A percentile compares a stretch with the other conserved stretches of the same genome.
Conservation (phyloP, 177 flowering plant species). For the Telopea speciosissima region DNA sequence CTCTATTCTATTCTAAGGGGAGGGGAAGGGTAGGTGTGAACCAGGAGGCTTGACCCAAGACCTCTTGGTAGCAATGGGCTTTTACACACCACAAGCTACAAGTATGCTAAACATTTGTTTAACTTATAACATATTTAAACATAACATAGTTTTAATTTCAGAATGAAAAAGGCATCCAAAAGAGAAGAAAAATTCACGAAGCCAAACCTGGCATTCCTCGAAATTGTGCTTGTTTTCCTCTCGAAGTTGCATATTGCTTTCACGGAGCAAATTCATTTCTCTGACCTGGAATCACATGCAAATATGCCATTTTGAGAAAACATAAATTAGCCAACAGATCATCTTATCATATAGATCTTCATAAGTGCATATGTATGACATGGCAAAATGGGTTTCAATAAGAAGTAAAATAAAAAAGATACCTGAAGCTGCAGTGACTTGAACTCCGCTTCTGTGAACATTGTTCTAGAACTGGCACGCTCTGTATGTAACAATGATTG, state of each 20-base stretch:
- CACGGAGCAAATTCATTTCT: slow-evolving; percentile 86
- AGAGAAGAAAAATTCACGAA: neutral
- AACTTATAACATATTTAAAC: too few species aligned
- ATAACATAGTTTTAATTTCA: neutral
- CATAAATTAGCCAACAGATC: neutral
- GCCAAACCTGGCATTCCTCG: slow-evolving; percentile 82
- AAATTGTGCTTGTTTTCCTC: slow-evolving; percentile 91
- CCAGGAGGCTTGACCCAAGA: too few species aligned
- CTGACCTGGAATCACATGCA: slow-evolving; percentile 42
- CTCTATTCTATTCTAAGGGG: too few species aligned
- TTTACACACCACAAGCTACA: too few species aligned
- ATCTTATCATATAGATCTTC: too few species aligned
- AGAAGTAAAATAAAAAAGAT: neutral
- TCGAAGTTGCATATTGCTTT: slow-evolving; percentile 88
- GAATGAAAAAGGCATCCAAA: neutral
- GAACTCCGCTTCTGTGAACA: slow-evolving; percentile 74
- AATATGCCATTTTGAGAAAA: too few species aligned
- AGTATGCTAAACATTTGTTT: too few species aligned
- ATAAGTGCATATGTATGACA: neutral
- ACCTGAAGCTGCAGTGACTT: slow-evolving; percentile 85
- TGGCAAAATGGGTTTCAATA: neutral
- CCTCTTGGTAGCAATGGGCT: too few species aligned
- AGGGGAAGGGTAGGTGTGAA: too few species aligned
- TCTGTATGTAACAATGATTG: slow-evolving; percentile 56
- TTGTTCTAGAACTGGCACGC: slow-evolving; percentile 55